Evolutionary conservation across 1,284 basidiomycete genomes (phyloP).

Genomic region (Nidula niveotomentosa): DNA sequence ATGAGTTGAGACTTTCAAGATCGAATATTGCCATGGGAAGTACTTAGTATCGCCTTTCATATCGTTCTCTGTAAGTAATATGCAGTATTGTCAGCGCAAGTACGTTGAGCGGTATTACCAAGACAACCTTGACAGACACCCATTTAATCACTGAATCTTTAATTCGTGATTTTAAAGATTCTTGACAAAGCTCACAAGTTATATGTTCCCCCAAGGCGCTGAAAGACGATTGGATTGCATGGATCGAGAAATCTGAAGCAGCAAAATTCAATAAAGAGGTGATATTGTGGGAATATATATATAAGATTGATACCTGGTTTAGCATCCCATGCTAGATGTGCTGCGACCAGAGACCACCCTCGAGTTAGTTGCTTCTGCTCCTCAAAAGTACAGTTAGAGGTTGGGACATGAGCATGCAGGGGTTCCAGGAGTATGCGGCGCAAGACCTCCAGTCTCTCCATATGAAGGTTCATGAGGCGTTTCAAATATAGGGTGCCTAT

Average conservation of each 20-base stretch:
- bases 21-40: too few species aligned
- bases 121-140: conserved; percentile 11
- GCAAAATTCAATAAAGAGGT: background rate
- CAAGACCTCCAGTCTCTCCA: conserved; percentile 31
- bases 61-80: too few species aligned
- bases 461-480: conserved; percentile 44
- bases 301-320: conserved; percentile 24
- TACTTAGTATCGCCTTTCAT: too few species aligned
- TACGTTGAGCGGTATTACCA: too few species aligned
- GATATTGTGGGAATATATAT: conserved; percentile 2
- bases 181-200: conserved; percentile 11
- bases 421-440: conserved; percentile 43
- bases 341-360: conserved; percentile 56
- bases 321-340: conserved; percentile 57
- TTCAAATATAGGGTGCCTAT: conserved; percentile 49
- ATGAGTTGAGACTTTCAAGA: too few species aligned
- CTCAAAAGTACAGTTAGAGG: conserved; percentile 39
- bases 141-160: conserved; percentile 12
- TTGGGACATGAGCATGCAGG: conserved; percentile 52
- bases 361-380: conserved; percentile 49
- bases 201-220: conserved; percentile 10
- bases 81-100: too few species aligned
- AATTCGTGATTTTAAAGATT: conserved; percentile 5
- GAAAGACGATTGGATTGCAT: conserved; percentile 11
- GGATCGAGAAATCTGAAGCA: conserved; percentile 11